Evolutionary conservation across 148 eudicot genomes (phyloP).

Genomic region (Fagopyrum tataricum): DNA sequence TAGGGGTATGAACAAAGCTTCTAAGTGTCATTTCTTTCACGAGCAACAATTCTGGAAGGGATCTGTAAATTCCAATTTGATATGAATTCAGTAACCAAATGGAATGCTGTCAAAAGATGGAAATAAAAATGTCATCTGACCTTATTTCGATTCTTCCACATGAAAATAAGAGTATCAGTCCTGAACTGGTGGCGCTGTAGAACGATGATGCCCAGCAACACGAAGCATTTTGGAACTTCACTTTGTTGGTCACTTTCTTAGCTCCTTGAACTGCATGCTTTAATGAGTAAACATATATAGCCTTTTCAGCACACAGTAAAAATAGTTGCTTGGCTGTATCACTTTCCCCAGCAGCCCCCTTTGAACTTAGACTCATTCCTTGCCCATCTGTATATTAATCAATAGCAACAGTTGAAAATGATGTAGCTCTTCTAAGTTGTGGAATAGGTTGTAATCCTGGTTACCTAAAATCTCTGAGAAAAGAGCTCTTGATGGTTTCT

Average conservation of each 20-base stretch:
- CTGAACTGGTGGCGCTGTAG: conserved; percentile 40
- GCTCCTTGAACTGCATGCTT: conserved; percentile 63
- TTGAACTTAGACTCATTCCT: conserved; percentile 23
- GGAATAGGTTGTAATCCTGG: neutral
- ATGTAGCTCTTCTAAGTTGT: too few relatives aligned
- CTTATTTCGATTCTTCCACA: conserved; percentile 79
- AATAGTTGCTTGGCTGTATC: conserved; percentile 35
- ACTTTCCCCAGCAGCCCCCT: conserved; percentile 34
- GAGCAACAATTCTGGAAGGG: conserved; percentile 79
- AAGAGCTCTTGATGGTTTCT: conserved; percentile 75
- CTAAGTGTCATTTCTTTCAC: conserved; percentile 63
- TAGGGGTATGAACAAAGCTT: conserved; percentile 41
- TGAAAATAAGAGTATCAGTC: conserved; percentile 63
- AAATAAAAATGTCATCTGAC: conserved; percentile 23
- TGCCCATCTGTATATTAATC: conserved; percentile 34
- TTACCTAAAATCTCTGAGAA: conserved; percentile 78
- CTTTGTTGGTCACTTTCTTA: conserved; percentile 81
- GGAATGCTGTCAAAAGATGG: neutral
- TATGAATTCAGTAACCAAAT: neutral
- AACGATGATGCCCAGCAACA: conserved; percentile 83
- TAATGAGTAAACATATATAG: conserved; percentile 72
- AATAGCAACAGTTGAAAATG: too few relatives aligned
- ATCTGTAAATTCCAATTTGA: conserved; percentile 35
- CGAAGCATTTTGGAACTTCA: conserved; percentile 60
- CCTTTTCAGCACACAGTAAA: conserved; percentile 83